phyloP scores from a whole-genome alignment of 805 yeast genomes.

The Starmerella sirachaensis region DNA sequence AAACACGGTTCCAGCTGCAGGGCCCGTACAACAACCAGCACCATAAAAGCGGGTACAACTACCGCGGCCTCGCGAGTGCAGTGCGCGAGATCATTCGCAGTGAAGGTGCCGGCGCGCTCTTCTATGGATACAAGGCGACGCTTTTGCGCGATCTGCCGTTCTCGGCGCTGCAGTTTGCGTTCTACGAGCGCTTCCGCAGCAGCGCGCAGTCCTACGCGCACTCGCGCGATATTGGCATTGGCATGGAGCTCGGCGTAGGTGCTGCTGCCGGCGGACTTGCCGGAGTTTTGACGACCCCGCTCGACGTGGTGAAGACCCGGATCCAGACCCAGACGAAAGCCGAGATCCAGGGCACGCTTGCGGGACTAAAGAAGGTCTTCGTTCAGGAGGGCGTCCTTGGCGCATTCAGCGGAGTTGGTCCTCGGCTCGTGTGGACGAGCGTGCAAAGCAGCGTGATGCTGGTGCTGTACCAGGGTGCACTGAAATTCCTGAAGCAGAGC shows the following conservation, averaged over 20 bases:
- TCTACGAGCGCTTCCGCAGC: conserved; percentile 57
- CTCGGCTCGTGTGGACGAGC: conserved; percentile 93
- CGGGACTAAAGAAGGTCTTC: conserved; percentile 47
- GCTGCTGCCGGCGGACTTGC: conserved; percentile 94
- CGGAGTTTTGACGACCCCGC: conserved; percentile 77
- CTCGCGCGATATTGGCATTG: conserved; percentile 27
- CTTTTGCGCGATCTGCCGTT: conserved; percentile 86
- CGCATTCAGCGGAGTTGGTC: conserved; percentile 89
- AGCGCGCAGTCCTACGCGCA: conserved; percentile 27
- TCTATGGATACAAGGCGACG: conserved; percentile 91
- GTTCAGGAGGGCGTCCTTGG: conserved; percentile 66
- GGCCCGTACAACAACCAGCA: conserved; percentile 72
- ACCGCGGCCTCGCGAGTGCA: conserved; percentile 64
- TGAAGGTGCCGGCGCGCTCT: conserved; percentile 70
- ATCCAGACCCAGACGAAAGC: conserved; percentile 65
- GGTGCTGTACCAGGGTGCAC: conserved; percentile 66
- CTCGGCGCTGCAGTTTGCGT: conserved; percentile 90
- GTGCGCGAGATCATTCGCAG: conserved; percentile 44
- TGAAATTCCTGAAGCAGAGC: conserved; percentile 38
- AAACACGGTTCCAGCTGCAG: conserved; percentile 86
- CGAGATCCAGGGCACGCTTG: conserved; percentile 36
- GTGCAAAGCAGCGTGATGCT: conserved; percentile 91
- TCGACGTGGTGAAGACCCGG: conserved; percentile 85
- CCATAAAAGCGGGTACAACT: conserved; percentile 78
- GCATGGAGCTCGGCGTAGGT: conserved; percentile 69